phyloP scores from a whole-genome alignment of 1,139 yeast species.

The Suhomyces anneliseae region DNA sequence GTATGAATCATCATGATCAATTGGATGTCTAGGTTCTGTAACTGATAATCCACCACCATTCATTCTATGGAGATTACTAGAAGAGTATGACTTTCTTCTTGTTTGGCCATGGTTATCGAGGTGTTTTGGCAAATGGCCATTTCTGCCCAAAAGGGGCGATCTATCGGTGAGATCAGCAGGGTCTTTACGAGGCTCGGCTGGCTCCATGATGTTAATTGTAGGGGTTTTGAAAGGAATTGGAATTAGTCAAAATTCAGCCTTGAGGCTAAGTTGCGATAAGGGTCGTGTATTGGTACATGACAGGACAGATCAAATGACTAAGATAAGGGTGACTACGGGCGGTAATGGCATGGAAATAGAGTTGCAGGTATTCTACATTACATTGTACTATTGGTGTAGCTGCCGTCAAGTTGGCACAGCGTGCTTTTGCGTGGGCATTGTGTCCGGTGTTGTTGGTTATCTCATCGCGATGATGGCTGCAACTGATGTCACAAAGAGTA shows the following conservation, averaged over 20 bases:
- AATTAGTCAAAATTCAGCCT: background rate
- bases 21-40: conserved; percentile 1
- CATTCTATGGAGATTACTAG: conserved; percentile 3
- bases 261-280: background rate
- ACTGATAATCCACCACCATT: conserved; percentile 2
- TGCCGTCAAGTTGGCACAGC: no score
- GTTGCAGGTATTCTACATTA: no score
- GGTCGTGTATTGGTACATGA: background rate
- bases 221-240: no score
- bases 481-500: no score
- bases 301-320: no score
- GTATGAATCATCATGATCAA: background rate
- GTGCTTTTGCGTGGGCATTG: no score
- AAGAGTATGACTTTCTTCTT: conserved; percentile 5
- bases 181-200: background rate
- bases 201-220: background rate
- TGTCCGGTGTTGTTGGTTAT: no score
- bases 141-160: background rate
- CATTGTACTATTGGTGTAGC: no score
- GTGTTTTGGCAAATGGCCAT: background rate
- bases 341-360: no score
- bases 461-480: no score
- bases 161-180: background rate
- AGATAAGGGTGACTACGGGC: no score
- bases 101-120: background rate